These are phyloP conservation scores for Leccinum pallidistipes DNA, from an alignment of 1,284 basidiomycete genomes.

Conservation along the genomic window DNA sequence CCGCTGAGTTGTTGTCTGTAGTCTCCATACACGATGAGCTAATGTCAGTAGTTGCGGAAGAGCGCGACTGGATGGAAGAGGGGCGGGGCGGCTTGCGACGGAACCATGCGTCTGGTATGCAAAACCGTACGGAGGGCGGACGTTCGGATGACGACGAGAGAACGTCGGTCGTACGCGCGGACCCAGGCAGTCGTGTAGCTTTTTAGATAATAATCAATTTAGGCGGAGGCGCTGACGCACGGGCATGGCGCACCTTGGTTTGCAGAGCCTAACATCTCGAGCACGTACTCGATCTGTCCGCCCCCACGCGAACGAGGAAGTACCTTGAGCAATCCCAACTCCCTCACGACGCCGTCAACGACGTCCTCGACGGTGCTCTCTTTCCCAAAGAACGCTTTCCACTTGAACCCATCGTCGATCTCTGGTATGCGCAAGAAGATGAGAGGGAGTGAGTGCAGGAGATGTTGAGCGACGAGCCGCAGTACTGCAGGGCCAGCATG, in stretches of 20 bases:
- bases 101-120: slow-evolving; percentile 80
- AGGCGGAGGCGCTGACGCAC: not conserved
- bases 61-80: slow-evolving; percentile 45
- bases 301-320: slow-evolving; percentile 62
- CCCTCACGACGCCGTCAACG: slow-evolving; percentile 53
- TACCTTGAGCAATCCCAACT: slow-evolving; percentile 68
- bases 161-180: slow-evolving; percentile 36
- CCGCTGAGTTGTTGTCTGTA: slow-evolving; percentile 44
- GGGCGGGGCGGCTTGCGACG: slow-evolving; percentile 57
- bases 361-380: slow-evolving; percentile 52
- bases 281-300: slow-evolving; percentile 55
- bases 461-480: slow-evolving; percentile 71
- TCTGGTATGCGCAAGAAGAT: slow-evolving; percentile 75
- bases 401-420: slow-evolving; percentile 70
- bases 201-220: not conserved
- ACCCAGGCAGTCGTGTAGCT: slow-evolving; percentile 16
- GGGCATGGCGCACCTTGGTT: slow-evolving; percentile 14
- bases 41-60: slow-evolving; percentile 44
- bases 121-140: slow-evolving; percentile 53
- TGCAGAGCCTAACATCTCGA: slow-evolving; percentile 42
- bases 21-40: slow-evolving; percentile 33
- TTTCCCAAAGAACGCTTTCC: slow-evolving; percentile 63
- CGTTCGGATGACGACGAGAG: slow-evolving; percentile 16
- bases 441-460: slow-evolving; percentile 53
- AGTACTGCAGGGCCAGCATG: slow-evolving; percentile 55